phyloP scores from a whole-genome alignment of 768 basidiomycete species.

The Trametes villosa region DNA sequence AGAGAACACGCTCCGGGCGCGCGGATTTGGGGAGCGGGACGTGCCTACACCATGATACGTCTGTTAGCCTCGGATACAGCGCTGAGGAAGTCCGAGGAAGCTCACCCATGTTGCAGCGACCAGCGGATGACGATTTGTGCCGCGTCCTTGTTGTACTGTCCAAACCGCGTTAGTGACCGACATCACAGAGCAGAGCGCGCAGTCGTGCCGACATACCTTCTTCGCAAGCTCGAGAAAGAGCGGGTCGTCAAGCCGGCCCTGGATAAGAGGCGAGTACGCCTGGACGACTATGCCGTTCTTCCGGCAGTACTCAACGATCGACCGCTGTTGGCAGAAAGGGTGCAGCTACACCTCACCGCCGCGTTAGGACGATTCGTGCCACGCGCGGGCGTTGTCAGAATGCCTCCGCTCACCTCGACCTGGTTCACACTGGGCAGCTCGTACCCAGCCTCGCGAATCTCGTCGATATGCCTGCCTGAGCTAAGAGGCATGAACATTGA shows the following conservation, averaged over 20 bases:
- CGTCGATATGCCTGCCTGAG: slow-evolving; percentile 72
- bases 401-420: slow-evolving; percentile 61
- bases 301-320: slow-evolving; percentile 74
- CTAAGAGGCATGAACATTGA: slow-evolving; percentile 42
- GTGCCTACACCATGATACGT: not conserved
- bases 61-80: not conserved
- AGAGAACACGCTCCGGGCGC: slow-evolving; percentile 46
- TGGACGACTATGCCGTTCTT: slow-evolving; percentile 43
- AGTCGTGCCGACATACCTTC: slow-evolving; percentile 38
- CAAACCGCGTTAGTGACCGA: slow-evolving; percentile 42
- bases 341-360: too few species aligned
- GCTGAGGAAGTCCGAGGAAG: slow-evolving; percentile 1
- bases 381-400: not conserved
- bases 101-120: slow-evolving; percentile 84
- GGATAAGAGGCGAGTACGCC: slow-evolving; percentile 68
- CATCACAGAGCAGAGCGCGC: not conserved
- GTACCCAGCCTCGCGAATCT: slow-evolving; percentile 65
- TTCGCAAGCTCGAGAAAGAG: slow-evolving; percentile 56
- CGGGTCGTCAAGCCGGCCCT: slow-evolving; percentile 50
- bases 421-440: slow-evolving; percentile 79
- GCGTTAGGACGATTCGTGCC: not conserved
- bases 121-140: slow-evolving; percentile 90
- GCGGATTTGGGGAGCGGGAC: not conserved
- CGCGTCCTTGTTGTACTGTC: slow-evolving; percentile 48
- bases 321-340: slow-evolving; percentile 79